Percentiles rank a stretch among this genome's conserved stretches.
These are phyloP conservation scores for Anisodus acutangulus DNA, from an alignment of 257 asterid species.

Conservation along the genomic window DNA sequence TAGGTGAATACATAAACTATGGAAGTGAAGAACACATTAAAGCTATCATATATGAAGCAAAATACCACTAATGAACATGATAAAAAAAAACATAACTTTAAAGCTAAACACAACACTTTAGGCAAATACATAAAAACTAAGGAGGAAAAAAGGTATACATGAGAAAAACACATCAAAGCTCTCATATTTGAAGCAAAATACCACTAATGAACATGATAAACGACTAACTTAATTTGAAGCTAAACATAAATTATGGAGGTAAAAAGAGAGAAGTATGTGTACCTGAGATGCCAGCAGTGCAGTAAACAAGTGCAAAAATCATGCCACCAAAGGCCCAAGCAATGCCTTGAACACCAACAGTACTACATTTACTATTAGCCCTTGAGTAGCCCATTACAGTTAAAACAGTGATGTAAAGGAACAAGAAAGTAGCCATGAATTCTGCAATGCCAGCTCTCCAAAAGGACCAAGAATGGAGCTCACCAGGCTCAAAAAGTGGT, in stretches of 20 bases:
- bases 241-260: neutral
- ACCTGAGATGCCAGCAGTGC: constrained; percentile 87
- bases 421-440: constrained; percentile 75
- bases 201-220: neutral
- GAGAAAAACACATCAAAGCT: neutral
- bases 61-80: neutral
- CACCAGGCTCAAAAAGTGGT: constrained; percentile 75
- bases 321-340: constrained; percentile 94
- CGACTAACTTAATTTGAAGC: neutral
- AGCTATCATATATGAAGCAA: neutral
- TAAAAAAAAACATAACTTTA: neutral
- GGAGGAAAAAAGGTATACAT: neutral
- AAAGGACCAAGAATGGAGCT: constrained; percentile 75
- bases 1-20: neutral
- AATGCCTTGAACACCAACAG: constrained; percentile 80
- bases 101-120: neutral
- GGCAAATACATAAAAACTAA: neutral
- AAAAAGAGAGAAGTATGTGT: neutral
- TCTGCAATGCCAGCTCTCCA: constrained; percentile 89
- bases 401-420: constrained; percentile 69
- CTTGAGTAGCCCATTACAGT: constrained; percentile 72
- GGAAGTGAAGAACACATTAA: neutral
- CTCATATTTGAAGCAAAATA: neutral
- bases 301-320: constrained; percentile 85
- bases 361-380: constrained; percentile 56